phyloP scores from a whole-genome alignment of 2,329 filamentous ascomycete genomes.

The Fusarium annulatum region DNA sequence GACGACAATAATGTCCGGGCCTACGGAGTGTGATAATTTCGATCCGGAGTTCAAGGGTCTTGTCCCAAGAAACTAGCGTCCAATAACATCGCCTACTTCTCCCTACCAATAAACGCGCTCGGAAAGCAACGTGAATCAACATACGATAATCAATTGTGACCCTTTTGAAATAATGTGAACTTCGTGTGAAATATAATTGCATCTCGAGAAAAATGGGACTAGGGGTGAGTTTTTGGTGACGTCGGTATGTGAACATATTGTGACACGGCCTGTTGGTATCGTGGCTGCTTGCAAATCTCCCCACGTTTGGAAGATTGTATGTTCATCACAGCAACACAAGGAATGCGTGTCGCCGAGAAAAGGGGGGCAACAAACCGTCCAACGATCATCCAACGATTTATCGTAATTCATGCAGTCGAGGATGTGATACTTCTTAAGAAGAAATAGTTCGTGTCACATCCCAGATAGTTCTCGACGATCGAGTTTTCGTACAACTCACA shows the following conservation, averaged over 20 bases:
- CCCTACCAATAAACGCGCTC: conserved; percentile 30
- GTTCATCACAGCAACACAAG: conserved; percentile 26
- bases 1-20: background rate
- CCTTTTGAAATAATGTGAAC: background rate
- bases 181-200: background rate
- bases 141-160: background rate
- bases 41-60: conserved; percentile 26
- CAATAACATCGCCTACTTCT: background rate
- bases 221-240: conserved; percentile 7
- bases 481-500: background rate
- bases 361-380: conserved; percentile 7
- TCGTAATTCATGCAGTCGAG: background rate
- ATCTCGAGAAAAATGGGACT: background rate
- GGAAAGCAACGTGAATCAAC: conserved; percentile 26
- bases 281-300: conserved; percentile 34
- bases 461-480: background rate
- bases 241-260: conserved; percentile 28
- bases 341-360: conserved; percentile 35
- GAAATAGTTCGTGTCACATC: conserved; percentile 7
- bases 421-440: background rate
- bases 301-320: background rate
- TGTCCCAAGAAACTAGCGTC: conserved; percentile 15
- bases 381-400: background rate
- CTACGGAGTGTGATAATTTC: background rate
- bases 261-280: conserved; percentile 28